A percentile compares a stretch with the other conserved stretches of the same genome.
These are phyloP conservation scores for Cordyceps cicadae DNA, from an alignment of 2,329 filamentous ascomycete species.

Conservation along the genomic window DNA sequence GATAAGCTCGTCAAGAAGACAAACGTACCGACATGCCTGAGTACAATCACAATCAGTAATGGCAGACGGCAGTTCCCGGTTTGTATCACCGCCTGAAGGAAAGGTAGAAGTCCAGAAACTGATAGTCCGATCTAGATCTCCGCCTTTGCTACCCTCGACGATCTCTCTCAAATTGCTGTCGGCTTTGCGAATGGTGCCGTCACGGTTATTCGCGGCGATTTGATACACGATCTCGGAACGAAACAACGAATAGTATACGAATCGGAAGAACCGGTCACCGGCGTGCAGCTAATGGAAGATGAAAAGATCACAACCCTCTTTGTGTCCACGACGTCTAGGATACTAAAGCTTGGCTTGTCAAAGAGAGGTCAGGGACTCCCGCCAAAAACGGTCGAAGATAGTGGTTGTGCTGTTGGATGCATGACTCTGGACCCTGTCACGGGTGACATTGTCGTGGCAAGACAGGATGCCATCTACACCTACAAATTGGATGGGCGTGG, in stretches of 20 bases:
- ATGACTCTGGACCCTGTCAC: constrained; percentile 78
- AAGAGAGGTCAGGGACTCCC: constrained; percentile 85
- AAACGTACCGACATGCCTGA: constrained; percentile 78
- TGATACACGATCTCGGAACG: constrained; percentile 90
- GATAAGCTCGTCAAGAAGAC: constrained; percentile 94
- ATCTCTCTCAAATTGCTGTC: constrained; percentile 85
- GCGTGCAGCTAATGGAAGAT: constrained; percentile 65
- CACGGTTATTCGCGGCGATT: constrained; percentile 83
- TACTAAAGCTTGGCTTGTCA: constrained; percentile 78
- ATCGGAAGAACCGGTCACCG: constrained; percentile 91
- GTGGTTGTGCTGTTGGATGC: constrained; percentile 86
- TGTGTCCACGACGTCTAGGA: constrained; percentile 81
- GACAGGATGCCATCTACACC: constrained; percentile 92
- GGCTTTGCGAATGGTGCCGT: constrained; percentile 95
- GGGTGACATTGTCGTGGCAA: constrained; percentile 81
- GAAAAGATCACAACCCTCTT: constrained; percentile 67
- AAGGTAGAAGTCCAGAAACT: background rate
- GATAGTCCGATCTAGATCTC: constrained; percentile 54
- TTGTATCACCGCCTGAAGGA: background rate
- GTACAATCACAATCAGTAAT: constrained; percentile 79
- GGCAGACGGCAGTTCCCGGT: constrained; percentile 89
- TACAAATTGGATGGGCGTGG: constrained; percentile 81
- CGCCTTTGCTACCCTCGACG: constrained; percentile 77
- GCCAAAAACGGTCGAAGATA: constrained; percentile 79
- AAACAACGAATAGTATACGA: constrained; percentile 93